Evolutionary conservation across 257 asterid genomes (phyloP).

Genomic region (Solanum corneliomulleri): DNA sequence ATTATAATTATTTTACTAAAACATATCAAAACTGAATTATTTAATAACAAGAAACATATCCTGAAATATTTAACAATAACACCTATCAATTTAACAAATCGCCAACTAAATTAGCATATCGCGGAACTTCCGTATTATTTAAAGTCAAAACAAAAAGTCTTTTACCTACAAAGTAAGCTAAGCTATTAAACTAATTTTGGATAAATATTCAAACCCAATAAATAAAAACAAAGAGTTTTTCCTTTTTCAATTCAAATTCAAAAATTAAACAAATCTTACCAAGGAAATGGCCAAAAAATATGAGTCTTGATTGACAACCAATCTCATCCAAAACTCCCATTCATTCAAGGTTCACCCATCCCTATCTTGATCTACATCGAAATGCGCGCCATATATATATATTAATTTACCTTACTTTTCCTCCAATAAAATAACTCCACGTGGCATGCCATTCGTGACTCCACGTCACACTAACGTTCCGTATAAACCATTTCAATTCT

Average conservation of each 20-base stretch:
- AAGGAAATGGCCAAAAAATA: neutral
- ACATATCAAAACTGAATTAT: too few species aligned
- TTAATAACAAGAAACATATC: too few species aligned
- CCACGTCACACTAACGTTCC: conserved; percentile 24
- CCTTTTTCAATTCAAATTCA: too few species aligned
- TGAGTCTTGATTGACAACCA: neutral
- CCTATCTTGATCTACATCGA: conserved; percentile 5
- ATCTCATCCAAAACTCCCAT: neutral
- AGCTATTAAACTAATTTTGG: neutral
- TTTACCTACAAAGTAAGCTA: neutral
- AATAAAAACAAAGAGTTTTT: too few species aligned
- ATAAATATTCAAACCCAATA: neutral
- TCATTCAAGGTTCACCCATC: neutral
- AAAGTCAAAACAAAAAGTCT: neutral
- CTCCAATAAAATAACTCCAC: conserved; percentile 20
- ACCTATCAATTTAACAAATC: neutral
- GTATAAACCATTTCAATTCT: conserved; percentile 13
- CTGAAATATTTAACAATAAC: too few species aligned
- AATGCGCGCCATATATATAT: conserved; percentile 41
- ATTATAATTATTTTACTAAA: too few species aligned
- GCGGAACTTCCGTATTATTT: neutral
- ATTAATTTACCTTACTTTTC: neutral
- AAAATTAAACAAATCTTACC: neutral
- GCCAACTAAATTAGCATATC: neutral
- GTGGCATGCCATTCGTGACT: neutral